Evolutionary conservation across 1,284 basidiomycete genomes (phyloP), one percentile per base, ranked within the genome.

Genomic region (Papiliotrema fonsecae): DNA sequence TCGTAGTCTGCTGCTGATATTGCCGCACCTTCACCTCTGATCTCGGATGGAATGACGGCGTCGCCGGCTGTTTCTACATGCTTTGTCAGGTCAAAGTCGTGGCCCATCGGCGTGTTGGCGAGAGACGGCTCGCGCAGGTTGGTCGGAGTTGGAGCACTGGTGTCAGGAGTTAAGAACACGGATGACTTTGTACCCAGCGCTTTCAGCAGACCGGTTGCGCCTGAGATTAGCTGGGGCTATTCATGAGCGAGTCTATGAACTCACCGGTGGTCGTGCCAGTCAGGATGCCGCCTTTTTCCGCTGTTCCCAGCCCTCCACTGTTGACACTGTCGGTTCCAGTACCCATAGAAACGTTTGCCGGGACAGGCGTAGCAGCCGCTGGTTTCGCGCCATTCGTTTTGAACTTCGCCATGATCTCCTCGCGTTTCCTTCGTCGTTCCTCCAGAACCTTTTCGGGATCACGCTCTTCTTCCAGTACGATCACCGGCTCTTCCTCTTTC

Each of bases 1-100:
- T 94, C 88, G 73, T 96, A 97, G 73, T 96, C 91, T 38, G 90
- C 92, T 19, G 92, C 92, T 35, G 84, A 87, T 30, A 93, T 78
- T 10, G 34, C 40, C 11, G 13, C 30, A 6, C 25, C 11, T 7
- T n/a, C 55, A 9, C 46, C 44, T 19, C 44, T 51, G 0, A 42
- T 51, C 7, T 50, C 49, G 9, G 44, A 36, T 19, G 64, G 45
- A 16, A 56, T 19, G 24, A 50, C 55, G 16, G 43, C 51, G 22
- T 51, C 47, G 19, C 55, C 47, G 28, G 42, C 51, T 6, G 54
- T 37, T 9, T 57, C 57, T 2, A 47, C 57, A 22, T 58, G 54
- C 48, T 70, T 70, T 18, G 57, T 51, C 13, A 72, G 55, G 35
- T 72, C 69, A 43, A 68, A 64, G 41, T 67, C 65, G n/a, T 67